Conservation (phyloP, 345 rosid species). For the Anastatica hierochuntica region DNA sequence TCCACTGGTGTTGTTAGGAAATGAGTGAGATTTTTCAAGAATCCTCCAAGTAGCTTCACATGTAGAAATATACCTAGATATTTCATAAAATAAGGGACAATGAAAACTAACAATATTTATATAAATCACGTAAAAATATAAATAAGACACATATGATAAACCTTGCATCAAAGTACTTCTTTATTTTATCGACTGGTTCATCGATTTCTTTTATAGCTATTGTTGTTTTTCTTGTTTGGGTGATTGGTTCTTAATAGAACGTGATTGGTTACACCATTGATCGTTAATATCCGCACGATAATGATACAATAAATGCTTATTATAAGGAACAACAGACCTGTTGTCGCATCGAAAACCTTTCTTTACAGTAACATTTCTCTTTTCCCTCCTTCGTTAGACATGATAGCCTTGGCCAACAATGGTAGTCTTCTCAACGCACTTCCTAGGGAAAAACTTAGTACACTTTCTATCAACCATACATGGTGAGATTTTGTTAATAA, state of each 20-base stretch:
- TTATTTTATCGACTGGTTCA: not conserved
- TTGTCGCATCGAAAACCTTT: not conserved
- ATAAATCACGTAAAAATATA: too few relatives aligned
- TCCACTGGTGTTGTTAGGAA: not conserved
- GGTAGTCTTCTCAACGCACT: not conserved
- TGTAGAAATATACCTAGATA: not conserved
- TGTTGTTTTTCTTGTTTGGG: not conserved
- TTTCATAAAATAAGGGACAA: too few relatives aligned
- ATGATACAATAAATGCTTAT: not conserved
- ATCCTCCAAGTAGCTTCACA: not conserved
- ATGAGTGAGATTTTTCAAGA: not conserved
- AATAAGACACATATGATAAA: too few relatives aligned
- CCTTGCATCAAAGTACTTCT: not conserved
- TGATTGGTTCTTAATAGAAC: not conserved
- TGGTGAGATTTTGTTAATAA: not conserved
- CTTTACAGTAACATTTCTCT: not conserved
- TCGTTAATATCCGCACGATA: not conserved
- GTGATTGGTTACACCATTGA: not conserved
- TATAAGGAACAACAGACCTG: not conserved
- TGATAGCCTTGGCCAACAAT: not conserved
- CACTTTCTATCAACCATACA: not conserved
- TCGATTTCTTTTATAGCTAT: too few relatives aligned
- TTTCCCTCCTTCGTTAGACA: not conserved
- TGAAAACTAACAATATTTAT: too few relatives aligned
- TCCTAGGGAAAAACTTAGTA: not conserved